Evolutionary conservation across 2,329 filamentous ascomycete genomes (phyloP).

Genomic region (Akanthomyces lecanii): DNA sequence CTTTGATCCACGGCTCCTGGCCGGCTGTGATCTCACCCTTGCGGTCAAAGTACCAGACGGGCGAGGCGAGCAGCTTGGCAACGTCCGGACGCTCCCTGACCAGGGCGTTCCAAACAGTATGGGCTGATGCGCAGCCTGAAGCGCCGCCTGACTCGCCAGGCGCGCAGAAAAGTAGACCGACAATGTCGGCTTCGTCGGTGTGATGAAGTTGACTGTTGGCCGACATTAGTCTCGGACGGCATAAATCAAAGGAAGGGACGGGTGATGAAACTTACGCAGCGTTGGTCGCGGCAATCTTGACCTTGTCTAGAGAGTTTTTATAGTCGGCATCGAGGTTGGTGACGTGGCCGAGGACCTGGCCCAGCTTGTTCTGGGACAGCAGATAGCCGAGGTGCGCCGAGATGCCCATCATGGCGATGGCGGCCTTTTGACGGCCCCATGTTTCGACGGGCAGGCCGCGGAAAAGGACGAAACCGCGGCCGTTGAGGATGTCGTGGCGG

Average conservation of each 20-base stretch:
- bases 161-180: conserved; percentile 76
- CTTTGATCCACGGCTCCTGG: conserved; percentile 69
- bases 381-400: conserved; percentile 81
- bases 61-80: conserved; percentile 66
- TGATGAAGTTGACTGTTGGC: conserved; percentile 42
- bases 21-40: conserved; percentile 77
- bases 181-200: conserved; percentile 75
- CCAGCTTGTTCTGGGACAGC: conserved; percentile 75
- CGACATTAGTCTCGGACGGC: background rate
- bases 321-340: conserved; percentile 77
- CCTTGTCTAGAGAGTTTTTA: conserved; percentile 67
- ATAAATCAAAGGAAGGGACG: background rate
- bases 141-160: conserved; percentile 74
- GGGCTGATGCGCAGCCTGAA: conserved; percentile 71
- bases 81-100: conserved; percentile 76
- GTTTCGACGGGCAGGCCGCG: conserved; percentile 71
- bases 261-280: background rate
- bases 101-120: conserved; percentile 76
- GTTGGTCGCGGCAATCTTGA: conserved; percentile 76
- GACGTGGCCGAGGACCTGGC: conserved; percentile 81
- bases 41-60: conserved; percentile 88
- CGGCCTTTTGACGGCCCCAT: conserved; percentile 75
- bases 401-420: conserved; percentile 80
- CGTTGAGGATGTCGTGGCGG: conserved; percentile 54
- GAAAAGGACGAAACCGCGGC: conserved; percentile 87